Evolutionary conservation across 805 yeast genomes (phyloP).

Genomic region (Isabelozyma pseudorhagii): DNA sequence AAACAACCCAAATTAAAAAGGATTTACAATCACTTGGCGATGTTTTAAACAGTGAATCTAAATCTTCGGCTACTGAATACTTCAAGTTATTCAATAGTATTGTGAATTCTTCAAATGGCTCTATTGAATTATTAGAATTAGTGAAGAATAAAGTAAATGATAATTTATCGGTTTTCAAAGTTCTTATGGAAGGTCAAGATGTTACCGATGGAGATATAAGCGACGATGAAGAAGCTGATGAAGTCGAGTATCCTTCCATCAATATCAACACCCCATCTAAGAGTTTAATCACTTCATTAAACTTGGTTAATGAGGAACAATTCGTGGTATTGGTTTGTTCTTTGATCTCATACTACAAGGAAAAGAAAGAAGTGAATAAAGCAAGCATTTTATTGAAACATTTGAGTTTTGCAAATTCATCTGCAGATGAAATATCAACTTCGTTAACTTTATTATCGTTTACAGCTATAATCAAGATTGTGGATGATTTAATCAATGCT

Average conservation of each 20-base stretch:
- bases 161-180: constrained; percentile 17
- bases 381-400: constrained; percentile 20
- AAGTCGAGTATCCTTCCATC: background rate
- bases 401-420: constrained; percentile 14
- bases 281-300: constrained; percentile 26
- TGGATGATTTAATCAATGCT: constrained; percentile 16
- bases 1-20: constrained; percentile 5
- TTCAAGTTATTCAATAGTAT: constrained; percentile 21
- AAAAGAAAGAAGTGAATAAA: constrained; percentile 13
- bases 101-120: constrained; percentile 16
- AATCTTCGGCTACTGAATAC: constrained; percentile 7
- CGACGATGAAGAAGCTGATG: constrained; percentile 10
- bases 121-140: constrained; percentile 11
- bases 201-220: constrained; percentile 26
- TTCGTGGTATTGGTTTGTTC: constrained; percentile 28
- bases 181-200: constrained; percentile 23
- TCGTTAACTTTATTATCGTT: constrained; percentile 28
- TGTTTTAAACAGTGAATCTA: constrained; percentile 8
- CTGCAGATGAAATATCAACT: background rate
- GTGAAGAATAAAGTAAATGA: constrained; percentile 15
- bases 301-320: constrained; percentile 32
- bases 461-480: constrained; percentile 25
- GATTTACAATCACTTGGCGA: constrained; percentile 7
- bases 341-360: constrained; percentile 18
- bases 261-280: constrained; percentile 3